Percentiles rank a stretch among this genome's conserved stretches.
Conservation (phyloP, 208 protist genomes). For the Tritrichomonas musculus region DNA sequence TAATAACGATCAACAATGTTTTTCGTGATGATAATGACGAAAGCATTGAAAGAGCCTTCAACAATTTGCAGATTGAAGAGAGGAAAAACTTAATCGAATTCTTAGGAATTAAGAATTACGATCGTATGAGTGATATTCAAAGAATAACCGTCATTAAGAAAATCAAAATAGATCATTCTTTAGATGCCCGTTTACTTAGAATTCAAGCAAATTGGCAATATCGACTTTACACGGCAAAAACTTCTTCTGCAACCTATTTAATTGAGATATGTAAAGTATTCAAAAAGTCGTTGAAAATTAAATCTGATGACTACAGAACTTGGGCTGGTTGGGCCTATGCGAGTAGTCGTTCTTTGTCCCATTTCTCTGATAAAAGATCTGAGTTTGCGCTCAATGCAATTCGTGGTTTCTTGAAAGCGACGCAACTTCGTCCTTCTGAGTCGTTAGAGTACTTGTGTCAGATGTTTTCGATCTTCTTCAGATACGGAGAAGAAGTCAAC, state of each 20-base stretch:
- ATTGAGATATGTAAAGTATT: not conserved
- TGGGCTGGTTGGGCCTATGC: constrained; percentile 27
- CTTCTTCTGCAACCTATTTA: not conserved
- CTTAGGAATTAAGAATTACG: too few species aligned
- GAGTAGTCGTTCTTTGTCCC: not conserved
- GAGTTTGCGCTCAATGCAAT: not conserved
- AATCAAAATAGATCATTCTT: not conserved
- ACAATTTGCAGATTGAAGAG: too few species aligned
- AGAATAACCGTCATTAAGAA: too few species aligned
- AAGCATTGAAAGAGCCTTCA: too few species aligned
- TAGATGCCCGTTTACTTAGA: not conserved
- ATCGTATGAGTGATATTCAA: too few species aligned
- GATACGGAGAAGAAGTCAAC: not conserved
- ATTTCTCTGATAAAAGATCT: not conserved
- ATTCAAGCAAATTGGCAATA: constrained; percentile 6
- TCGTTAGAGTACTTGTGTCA: not conserved
- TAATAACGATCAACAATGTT: not conserved
- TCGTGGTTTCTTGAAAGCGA: not conserved
- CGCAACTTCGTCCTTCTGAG: not conserved
- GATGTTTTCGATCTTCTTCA: not conserved
- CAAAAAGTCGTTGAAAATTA: not conserved
- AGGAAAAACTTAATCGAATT: too few species aligned
- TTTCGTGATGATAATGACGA: not conserved
- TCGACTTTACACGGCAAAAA: not conserved
- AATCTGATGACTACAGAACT: not conserved